phyloP scores from a whole-genome alignment of 2,329 filamentous ascomycete species.

The Colletotrichum ledebouriae region DNA sequence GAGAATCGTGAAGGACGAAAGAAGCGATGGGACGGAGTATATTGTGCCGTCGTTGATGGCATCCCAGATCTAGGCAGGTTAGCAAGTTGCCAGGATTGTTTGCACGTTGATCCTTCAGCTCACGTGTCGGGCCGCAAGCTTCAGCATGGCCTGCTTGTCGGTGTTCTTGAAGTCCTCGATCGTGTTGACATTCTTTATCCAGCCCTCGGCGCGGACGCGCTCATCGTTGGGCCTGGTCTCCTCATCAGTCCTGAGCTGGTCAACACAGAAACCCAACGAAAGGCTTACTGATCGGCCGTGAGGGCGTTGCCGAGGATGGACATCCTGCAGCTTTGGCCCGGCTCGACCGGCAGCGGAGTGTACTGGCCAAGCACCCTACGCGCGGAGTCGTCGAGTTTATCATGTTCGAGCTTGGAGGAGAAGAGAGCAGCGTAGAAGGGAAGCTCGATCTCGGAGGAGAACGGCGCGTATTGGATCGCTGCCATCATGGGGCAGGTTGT shows the following conservation, averaged over 20 bases:
- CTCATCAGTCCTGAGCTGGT: slow-evolving; percentile 48
- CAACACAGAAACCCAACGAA: slow-evolving; percentile 38
- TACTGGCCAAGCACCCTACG: slow-evolving; percentile 90
- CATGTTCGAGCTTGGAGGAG: slow-evolving; percentile 93
- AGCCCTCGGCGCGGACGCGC: slow-evolving; percentile 87
- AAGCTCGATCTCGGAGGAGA: slow-evolving; percentile 93
- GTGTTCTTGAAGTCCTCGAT: slow-evolving; percentile 90
- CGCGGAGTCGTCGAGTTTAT: slow-evolving; percentile 95
- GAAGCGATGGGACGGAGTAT: slow-evolving; percentile 91
- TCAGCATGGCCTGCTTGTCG: slow-evolving; percentile 83
- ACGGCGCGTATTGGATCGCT: slow-evolving; percentile 81
- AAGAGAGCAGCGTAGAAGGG: slow-evolving; percentile 96
- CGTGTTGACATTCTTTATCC: slow-evolving; percentile 96
- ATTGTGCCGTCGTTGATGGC: slow-evolving; percentile 97
- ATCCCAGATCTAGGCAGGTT: slow-evolving; percentile 83
- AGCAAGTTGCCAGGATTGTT: background rate
- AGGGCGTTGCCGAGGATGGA: slow-evolving; percentile 91
- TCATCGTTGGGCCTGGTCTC: slow-evolving; percentile 72
- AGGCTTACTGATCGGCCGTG: slow-evolving; percentile 82
- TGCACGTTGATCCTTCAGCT: slow-evolving; percentile 44
- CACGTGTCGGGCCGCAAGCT: slow-evolving; percentile 84
- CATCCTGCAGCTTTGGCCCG: slow-evolving; percentile 86
- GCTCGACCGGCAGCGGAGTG: slow-evolving; percentile 81
- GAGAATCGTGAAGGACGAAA: slow-evolving; percentile 89
- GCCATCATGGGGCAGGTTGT: slow-evolving; percentile 59